phyloP scores from a whole-genome alignment of 148 eudicot species.

The Cornus kousa region DNA sequence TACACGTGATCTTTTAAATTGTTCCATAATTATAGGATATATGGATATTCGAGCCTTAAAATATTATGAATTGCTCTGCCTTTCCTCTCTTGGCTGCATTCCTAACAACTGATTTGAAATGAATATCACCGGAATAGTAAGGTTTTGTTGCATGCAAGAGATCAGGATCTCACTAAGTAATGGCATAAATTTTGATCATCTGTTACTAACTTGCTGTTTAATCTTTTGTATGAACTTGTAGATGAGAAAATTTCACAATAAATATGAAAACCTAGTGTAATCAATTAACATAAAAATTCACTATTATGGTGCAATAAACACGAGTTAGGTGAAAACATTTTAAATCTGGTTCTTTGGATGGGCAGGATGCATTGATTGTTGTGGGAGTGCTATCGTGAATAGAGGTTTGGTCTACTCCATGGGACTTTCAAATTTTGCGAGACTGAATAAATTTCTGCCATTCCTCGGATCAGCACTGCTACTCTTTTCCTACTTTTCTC shows the following conservation, averaged over 20 bases:
- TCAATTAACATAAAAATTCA: neutral
- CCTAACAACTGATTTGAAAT: slow-evolving; percentile 9
- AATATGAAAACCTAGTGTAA: neutral
- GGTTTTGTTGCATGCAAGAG: too few species aligned
- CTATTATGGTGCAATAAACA: neutral
- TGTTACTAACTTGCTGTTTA: neutral
- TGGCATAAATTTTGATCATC: too few species aligned
- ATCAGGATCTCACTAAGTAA: too few species aligned
- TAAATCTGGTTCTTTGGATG: slow-evolving; percentile 14
- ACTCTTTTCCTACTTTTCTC: neutral
- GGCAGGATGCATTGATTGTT: slow-evolving; percentile 95
- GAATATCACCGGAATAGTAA: neutral
- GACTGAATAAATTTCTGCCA: neutral
- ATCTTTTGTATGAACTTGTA: neutral
- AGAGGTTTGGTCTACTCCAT: slow-evolving; percentile 58
- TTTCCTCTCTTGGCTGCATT: neutral
- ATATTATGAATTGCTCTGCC: neutral
- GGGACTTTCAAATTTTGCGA: neutral
- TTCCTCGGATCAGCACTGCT: neutral
- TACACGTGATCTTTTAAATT: slow-evolving; percentile 54
- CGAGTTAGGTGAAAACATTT: neutral
- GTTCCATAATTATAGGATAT: neutral
- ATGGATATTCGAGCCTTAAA: neutral
- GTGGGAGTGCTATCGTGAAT: slow-evolving; percentile 96
- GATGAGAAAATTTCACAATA: neutral